phyloP scores from a whole-genome alignment of 371 early-diverging fungal species.

The Apophysomyces variabilis region DNA sequence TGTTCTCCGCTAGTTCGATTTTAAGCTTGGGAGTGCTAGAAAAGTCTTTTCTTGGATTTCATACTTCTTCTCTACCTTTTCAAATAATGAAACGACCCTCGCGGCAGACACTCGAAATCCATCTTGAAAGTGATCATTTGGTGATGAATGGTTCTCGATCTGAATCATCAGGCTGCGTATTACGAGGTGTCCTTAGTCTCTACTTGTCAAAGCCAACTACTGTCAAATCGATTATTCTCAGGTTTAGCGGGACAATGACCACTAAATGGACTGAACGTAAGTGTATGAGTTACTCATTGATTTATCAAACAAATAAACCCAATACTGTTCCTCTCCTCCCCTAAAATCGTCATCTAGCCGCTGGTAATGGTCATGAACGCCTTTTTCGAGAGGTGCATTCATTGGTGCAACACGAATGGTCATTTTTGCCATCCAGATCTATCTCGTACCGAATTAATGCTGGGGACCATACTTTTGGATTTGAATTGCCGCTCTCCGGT shows the following conservation, averaged over 20 bases:
- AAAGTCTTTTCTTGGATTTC: neutral
- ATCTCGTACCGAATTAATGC: constrained; percentile 14
- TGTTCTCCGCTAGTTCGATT: neutral
- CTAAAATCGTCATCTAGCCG: constrained; percentile 1
- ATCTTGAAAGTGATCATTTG: constrained; percentile 33
- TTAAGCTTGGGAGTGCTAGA: neutral
- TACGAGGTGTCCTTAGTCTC: constrained; percentile 33
- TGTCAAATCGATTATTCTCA: constrained; percentile 26
- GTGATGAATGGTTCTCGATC: constrained; percentile 36
- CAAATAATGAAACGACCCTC: constrained; percentile 10
- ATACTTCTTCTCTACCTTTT: constrained; percentile 1
- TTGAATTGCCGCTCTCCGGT: constrained; percentile 41
- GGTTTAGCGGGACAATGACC: constrained; percentile 29
- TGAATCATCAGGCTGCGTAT: constrained; percentile 41
- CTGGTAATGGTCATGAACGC: constrained; percentile 32
- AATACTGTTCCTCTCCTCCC: too few relatives aligned
- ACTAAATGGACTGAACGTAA: constrained; percentile 37
- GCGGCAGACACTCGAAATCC: constrained; percentile 28
- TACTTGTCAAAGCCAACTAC: constrained; percentile 23
- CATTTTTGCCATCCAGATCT: constrained; percentile 28
- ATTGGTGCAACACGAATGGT: constrained; percentile 35
- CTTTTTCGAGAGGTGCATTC: constrained; percentile 20
- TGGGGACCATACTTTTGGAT: constrained; percentile 32
- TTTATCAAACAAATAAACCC: neutral
- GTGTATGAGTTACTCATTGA: neutral